Conservation (phyloP, 371 early-diverging fungal species). For the Paraphysoderma sedebokerense region DNA sequence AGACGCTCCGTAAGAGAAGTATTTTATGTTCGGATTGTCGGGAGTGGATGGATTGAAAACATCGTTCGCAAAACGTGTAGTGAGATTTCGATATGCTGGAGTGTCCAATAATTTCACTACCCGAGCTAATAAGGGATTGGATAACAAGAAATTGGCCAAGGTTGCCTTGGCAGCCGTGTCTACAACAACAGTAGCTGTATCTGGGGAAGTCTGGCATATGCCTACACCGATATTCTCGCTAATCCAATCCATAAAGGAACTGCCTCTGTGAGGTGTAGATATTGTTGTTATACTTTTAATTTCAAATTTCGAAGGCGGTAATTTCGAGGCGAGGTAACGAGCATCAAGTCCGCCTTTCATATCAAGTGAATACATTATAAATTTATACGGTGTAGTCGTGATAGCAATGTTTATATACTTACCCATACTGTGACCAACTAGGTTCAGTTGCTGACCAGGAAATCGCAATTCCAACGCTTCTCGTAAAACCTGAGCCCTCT, state of each 20-base stretch:
- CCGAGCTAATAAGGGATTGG: conserved; percentile 3
- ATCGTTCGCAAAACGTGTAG: conserved; percentile 58
- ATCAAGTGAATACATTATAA: no score
- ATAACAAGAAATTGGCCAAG: not conserved
- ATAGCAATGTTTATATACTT: not conserved
- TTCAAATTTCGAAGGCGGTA: conserved; percentile 37
- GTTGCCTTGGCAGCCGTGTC: not conserved
- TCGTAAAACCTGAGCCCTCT: conserved; percentile 59
- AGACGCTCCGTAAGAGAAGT: conserved; percentile 61
- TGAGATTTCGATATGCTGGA: conserved; percentile 77
- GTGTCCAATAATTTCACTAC: conserved; percentile 44
- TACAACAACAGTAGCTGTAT: not conserved
- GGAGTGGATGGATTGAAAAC: conserved; percentile 76
- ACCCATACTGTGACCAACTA: conserved; percentile 21
- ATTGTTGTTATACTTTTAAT: conserved; percentile 66
- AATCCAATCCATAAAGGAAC: conserved; percentile 80
- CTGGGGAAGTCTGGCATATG: not conserved
- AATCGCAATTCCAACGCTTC: not conserved
- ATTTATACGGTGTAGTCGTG: no score
- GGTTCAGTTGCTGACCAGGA: not conserved
- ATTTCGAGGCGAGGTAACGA: conserved; percentile 61
- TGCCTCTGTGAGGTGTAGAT: conserved; percentile 82
- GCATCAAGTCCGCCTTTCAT: conserved; percentile 63
- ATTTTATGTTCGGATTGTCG: conserved; percentile 49
- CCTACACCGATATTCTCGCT: conserved; percentile 54